phyloP scores from a whole-genome alignment of 176 grass and related monocot species.

The Phoenix dactylifera region DNA sequence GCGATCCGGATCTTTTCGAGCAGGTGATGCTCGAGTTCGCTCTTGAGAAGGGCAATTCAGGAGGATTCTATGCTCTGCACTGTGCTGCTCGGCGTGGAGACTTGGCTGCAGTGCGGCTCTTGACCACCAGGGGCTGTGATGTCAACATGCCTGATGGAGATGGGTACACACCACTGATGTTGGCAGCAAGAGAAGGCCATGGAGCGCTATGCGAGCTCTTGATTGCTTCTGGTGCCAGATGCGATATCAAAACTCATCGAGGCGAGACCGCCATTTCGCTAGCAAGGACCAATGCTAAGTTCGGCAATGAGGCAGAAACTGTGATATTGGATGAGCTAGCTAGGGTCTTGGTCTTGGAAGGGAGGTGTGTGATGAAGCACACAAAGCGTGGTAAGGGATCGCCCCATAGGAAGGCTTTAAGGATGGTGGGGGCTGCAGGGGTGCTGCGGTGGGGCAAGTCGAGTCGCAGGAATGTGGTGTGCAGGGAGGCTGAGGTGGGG shows the following conservation, averaged over 20 bases:
- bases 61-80: slow-evolving; percentile 76
- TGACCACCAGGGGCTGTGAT: slow-evolving; percentile 51
- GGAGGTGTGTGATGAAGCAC: slow-evolving; percentile 64
- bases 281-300: slow-evolving; percentile 31
- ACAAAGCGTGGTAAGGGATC: slow-evolving; percentile 64
- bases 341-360: slow-evolving; percentile 39
- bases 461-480: slow-evolving; percentile 59
- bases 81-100: slow-evolving; percentile 65
- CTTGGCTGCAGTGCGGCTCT: slow-evolving; percentile 38
- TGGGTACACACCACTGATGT: slow-evolving; percentile 83
- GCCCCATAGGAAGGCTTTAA: slow-evolving; percentile 56
- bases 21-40: slow-evolving; percentile 91
- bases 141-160: slow-evolving; percentile 68
- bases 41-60: slow-evolving; percentile 70
- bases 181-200: slow-evolving; percentile 75
- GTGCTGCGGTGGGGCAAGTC: slow-evolving; percentile 75
- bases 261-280: slow-evolving; percentile 87
- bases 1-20: slow-evolving; percentile 79
- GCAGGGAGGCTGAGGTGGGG: slow-evolving; percentile 57
- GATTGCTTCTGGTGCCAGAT: slow-evolving; percentile 55
- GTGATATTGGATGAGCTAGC: slow-evolving; percentile 82
- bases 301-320: slow-evolving; percentile 49
- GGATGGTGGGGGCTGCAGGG: slow-evolving; percentile 49
- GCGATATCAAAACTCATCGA: slow-evolving; percentile 28
- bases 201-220: slow-evolving; percentile 53